Conservation (phyloP, 1,284 basidiomycete species). For the Tilletia caries region DNA sequence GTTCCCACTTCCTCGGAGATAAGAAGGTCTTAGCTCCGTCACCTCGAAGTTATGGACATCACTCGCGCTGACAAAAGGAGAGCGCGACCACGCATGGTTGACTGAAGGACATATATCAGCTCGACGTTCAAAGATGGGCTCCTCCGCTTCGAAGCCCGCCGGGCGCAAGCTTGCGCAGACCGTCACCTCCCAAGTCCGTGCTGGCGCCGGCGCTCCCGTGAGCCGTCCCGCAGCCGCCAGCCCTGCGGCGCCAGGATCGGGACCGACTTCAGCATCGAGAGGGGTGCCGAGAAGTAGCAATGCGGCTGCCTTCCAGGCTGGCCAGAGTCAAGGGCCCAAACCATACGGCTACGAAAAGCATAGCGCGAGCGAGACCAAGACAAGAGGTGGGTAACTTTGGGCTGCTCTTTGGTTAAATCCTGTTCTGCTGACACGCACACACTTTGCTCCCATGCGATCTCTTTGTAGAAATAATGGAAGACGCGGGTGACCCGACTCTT, state of each 20-base stretch:
- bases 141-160: slow-evolving; percentile 33
- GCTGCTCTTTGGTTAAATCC: background rate
- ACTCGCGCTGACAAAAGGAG: no score
- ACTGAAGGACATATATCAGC: no score
- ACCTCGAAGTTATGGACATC: no score
- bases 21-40: no score
- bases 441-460: background rate
- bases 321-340: background rate
- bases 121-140: slow-evolving; percentile 36
- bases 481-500: slow-evolving; percentile 34
- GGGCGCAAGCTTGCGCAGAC: slow-evolving; percentile 31
- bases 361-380: slow-evolving; percentile 28
- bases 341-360: background rate
- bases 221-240: slow-evolving; percentile 20
- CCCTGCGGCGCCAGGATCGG: slow-evolving; percentile 25
- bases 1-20: no score
- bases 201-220: slow-evolving; percentile 22
- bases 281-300: background rate
- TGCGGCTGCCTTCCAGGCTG: slow-evolving; percentile 2
- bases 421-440: background rate
- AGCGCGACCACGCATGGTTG: no score
- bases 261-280: slow-evolving; percentile 10
- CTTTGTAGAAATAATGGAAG: slow-evolving; percentile 27
- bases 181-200: slow-evolving; percentile 20
- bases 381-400: slow-evolving; percentile 14